Conservation (phyloP, 2,329 filamentous ascomycete species). For the Chaetomiaceae sp. region DNA sequence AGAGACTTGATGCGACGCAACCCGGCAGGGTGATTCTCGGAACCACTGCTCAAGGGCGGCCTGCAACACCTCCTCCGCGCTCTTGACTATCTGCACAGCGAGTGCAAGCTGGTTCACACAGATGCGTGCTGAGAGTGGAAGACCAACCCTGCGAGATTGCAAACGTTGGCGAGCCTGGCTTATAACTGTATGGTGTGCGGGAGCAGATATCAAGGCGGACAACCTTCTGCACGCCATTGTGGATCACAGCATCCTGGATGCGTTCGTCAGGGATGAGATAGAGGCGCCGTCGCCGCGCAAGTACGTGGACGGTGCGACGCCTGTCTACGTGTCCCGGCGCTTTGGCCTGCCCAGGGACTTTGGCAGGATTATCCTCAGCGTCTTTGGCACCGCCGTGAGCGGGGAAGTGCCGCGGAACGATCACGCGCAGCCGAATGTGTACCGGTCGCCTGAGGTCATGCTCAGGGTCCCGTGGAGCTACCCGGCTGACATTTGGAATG, state of each 20-base stretch:
- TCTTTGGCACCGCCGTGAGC: conserved; percentile 30
- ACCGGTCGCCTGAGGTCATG: conserved; percentile 34
- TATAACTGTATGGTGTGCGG: too few species aligned
- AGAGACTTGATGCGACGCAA: conserved; percentile 33
- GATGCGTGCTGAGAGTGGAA: too few species aligned
- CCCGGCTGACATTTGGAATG: conserved; percentile 33
- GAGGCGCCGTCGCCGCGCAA: conserved; percentile 33
- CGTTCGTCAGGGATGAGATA: conserved; percentile 31
- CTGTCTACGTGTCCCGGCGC: conserved; percentile 32
- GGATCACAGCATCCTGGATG: conserved; percentile 31
- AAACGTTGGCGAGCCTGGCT: too few species aligned
- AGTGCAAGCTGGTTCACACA: conserved; percentile 40
- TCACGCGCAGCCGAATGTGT: conserved; percentile 31
- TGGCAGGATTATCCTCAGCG: conserved; percentile 30
- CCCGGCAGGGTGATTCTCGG: conserved; percentile 31
- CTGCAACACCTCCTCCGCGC: conserved; percentile 32
- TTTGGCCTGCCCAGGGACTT: conserved; percentile 29
- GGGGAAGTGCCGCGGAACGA: conserved; percentile 27
- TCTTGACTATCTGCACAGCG: conserved; percentile 36
- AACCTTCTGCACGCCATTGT: conserved; percentile 32
- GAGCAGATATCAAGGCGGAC: conserved; percentile 38
- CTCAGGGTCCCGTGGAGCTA: conserved; percentile 31
- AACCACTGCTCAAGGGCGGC: conserved; percentile 32
- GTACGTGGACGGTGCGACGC: conserved; percentile 23
- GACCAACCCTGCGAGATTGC: too few species aligned